These are phyloP conservation scores for Alternaria angustiovoidea DNA, from an alignment of 2,329 filamentous ascomycete genomes.

Conservation along the genomic window DNA sequence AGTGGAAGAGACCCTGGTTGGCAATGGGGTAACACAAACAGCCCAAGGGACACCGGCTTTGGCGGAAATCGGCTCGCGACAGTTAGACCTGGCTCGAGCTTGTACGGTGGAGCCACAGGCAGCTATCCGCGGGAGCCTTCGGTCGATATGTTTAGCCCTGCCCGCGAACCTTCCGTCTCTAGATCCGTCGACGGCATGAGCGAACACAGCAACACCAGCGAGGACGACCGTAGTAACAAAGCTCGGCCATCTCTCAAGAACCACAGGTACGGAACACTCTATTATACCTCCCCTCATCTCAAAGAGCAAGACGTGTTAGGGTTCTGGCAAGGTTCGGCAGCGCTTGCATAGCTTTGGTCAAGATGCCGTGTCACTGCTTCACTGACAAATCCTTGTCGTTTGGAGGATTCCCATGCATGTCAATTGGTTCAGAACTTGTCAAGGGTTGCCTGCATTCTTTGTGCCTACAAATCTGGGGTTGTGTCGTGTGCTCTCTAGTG, in stretches of 20 bases:
- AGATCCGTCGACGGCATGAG: slow-evolving; percentile 49
- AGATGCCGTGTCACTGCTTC: not conserved
- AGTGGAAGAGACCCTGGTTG: slow-evolving; percentile 68
- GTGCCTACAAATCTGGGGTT: not conserved
- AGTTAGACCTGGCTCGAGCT: slow-evolving; percentile 58
- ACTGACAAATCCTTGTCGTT: not conserved
- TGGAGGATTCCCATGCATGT: not conserved
- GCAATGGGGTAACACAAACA: slow-evolving; percentile 69
- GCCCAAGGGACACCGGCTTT: slow-evolving; percentile 58
- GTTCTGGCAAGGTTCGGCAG: not conserved
- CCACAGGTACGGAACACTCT: slow-evolving; percentile 51
- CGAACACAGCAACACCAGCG: slow-evolving; percentile 42
- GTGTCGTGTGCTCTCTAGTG: not conserved
- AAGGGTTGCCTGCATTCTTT: not conserved
- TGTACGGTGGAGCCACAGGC: slow-evolving; percentile 48
- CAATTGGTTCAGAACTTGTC: slow-evolving; percentile 1
- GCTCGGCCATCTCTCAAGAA: slow-evolving; percentile 50
- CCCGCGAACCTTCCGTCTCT: slow-evolving; percentile 53
- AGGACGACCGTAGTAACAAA: slow-evolving; percentile 48
- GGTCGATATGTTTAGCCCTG: slow-evolving; percentile 41
- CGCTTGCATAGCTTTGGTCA: not conserved
- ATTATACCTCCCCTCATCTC: not conserved
- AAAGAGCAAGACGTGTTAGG: not conserved
- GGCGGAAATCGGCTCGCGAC: slow-evolving; percentile 54
- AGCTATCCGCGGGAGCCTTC: slow-evolving; percentile 36